Base-by-base conservation (phyloP, 805 yeast genomes). In the Candida koratica region DNA sequence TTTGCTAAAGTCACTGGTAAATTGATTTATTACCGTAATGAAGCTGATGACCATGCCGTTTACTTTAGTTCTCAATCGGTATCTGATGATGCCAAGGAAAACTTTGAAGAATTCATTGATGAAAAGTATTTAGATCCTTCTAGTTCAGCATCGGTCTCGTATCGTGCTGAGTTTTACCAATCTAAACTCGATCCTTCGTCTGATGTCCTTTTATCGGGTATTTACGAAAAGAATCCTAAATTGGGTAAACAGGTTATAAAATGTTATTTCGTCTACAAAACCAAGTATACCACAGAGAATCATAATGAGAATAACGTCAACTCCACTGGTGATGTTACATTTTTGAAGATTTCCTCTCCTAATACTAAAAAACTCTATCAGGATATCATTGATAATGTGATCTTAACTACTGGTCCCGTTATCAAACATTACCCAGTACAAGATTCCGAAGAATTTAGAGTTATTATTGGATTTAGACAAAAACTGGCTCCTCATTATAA, bases 391-490 rank as follows among this genome's bases (percentile, higher is more conserved):
- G 59, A 68, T 32, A 75, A 80, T 50, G 88, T 81, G n/a, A 69
- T 73, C 38, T 64, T 67, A 42, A 78, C 90, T 43, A 81, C 87
- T 34, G 97, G 97, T 39, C 97, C 97, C 13, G 94, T 88, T 17
- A 87, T 93, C 52, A 89, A 82, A 61, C 85, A 87, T 54, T 81
- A 79, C 51, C 81, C 90, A 41, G 70, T 85, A 38, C 87, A 84
- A 48, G 81, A 82, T 46, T 70, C 81, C 7, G 82, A 81, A 42
- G 97, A 90, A 61, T 82, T 84, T 55, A 74, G 97, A 55, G 78
- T 90, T 42, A 77, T 93, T 32, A 83, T 93, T 52, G 97, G 95
- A 30, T 90, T 75, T 67, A 83, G 81, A 50, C 88, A 84, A 57
- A 79, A 80, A 44, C 71, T 95, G 17, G 81, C 97, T 9, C 82